Evolutionary conservation across 2,329 filamentous ascomycete genomes (phyloP).

Genomic region (Thielaviopsis populi): DNA sequence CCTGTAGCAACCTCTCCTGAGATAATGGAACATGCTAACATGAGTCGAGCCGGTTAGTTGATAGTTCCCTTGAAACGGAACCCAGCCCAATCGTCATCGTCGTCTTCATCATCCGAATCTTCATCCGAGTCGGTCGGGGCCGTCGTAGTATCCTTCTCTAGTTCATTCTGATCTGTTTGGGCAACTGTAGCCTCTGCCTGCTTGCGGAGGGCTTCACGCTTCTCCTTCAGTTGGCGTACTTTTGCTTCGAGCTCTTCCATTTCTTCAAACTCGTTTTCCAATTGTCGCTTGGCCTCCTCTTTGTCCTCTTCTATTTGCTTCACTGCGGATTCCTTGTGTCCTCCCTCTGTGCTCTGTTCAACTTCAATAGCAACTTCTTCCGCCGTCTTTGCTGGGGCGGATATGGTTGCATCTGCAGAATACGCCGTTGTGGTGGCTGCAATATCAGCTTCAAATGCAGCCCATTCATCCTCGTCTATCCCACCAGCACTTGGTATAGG

Average conservation of each 20-base stretch:
- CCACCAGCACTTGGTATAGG: slow-evolving; percentile 18
- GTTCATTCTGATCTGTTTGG: slow-evolving; percentile 17
- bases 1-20: no score
- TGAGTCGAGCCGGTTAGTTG: slow-evolving; percentile 2
- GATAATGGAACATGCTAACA: no score
- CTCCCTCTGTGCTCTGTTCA: slow-evolving; percentile 34
- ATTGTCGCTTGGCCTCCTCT: slow-evolving; percentile 57
- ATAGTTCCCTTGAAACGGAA: slow-evolving; percentile 25
- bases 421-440: slow-evolving; percentile 31
- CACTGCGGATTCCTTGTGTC: slow-evolving; percentile 37
- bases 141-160: slow-evolving; percentile 20
- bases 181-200: slow-evolving; percentile 23
- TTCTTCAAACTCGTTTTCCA: slow-evolving; percentile 67
- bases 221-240: slow-evolving; percentile 52
- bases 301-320: slow-evolving; percentile 47
- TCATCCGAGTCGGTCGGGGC: slow-evolving; percentile 17
- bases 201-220: slow-evolving; percentile 48
- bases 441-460: slow-evolving; percentile 74
- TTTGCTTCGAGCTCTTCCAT: slow-evolving; percentile 67
- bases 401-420: slow-evolving; percentile 42
- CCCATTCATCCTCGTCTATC: slow-evolving; percentile 65
- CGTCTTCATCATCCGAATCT: slow-evolving; percentile 31
- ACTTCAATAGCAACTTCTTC: slow-evolving; percentile 46
- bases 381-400: slow-evolving; percentile 50
- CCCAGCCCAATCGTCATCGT: slow-evolving; percentile 43